Evolutionary conservation across 495 filamentous ascomycete genomes (phyloP).

Genomic region (Durotheca rogersii): DNA sequence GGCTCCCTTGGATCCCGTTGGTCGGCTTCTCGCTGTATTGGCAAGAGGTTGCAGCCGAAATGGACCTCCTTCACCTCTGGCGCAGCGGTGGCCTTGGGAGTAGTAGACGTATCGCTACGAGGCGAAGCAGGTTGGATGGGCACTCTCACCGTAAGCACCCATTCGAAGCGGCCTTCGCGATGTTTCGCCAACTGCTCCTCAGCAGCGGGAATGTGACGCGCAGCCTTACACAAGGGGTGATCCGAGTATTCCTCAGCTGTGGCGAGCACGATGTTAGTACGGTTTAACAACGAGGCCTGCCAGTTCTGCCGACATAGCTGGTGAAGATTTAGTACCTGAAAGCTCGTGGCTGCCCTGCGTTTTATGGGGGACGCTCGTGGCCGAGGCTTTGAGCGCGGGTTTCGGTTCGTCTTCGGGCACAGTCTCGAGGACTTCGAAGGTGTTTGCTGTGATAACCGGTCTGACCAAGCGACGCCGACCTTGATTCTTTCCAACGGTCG

Average conservation of each 20-base stretch:
- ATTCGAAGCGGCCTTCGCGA: conserved; percentile 54
- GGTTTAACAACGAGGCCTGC: background rate
- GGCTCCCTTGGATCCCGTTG: conserved; percentile 4
- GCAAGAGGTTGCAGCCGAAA: conserved; percentile 51
- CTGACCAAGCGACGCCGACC: conserved; percentile 25
- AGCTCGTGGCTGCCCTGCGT: conserved; percentile 18
- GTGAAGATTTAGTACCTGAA: conserved; percentile 22
- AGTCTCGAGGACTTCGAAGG: conserved; percentile 33
- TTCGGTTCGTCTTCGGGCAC: conserved; percentile 29
- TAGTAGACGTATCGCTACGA: background rate
- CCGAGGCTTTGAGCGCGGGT: conserved; percentile 5
- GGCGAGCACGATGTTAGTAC: conserved; percentile 3
- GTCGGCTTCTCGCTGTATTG: conserved; percentile 10
- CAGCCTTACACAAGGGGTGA: conserved; percentile 38
- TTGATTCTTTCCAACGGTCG: conserved; percentile 18
- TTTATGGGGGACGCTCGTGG: conserved; percentile 9
- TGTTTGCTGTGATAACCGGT: conserved; percentile 30
- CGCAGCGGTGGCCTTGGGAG: conserved; percentile 13
- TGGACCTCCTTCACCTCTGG: conserved; percentile 34
- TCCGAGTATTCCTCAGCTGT: conserved; percentile 23
- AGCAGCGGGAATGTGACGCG: conserved; percentile 36
- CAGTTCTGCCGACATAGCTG: background rate
- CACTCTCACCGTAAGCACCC: conserved; percentile 42
- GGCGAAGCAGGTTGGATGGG: conserved; percentile 8
- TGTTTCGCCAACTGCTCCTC: conserved; percentile 49